Percentiles rank a stretch among this genome's conserved stretches.
Conservation (phyloP, 169 alveolate genomes). For the Plasmodium inui region DNA sequence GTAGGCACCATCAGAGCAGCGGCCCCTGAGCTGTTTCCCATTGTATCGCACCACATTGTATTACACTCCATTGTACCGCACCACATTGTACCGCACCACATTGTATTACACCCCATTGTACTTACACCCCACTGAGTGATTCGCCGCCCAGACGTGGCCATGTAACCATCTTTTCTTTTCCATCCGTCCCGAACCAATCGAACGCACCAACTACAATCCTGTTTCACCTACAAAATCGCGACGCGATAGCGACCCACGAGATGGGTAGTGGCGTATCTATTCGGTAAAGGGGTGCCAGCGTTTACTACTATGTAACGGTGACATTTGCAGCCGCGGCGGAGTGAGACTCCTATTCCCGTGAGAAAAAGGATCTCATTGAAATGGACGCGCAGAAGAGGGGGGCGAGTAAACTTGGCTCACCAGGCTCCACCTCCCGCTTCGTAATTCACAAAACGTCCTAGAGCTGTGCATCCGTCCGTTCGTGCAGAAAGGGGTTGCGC, state of each 20-base stretch:
- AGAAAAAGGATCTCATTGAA: background rate
- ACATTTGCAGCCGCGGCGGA: background rate
- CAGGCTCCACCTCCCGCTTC: background rate
- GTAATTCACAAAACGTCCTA: background rate
- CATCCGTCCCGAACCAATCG: background rate
- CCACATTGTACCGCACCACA: too few relatives aligned
- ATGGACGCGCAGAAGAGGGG: background rate
- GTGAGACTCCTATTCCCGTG: background rate
- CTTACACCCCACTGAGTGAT: background rate
- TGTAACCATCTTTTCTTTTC: background rate
- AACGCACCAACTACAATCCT: background rate
- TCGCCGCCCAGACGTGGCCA: background rate
- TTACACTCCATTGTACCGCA: too few relatives aligned
- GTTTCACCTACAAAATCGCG: background rate
- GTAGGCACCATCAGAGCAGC: background rate
- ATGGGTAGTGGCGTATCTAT: background rate
- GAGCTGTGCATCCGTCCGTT: background rate
- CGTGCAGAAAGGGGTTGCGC: background rate
- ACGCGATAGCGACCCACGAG: background rate
- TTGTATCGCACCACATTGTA: background rate
- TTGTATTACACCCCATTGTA: background rate
- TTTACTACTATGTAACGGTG: too few relatives aligned
- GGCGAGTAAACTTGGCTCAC: background rate
- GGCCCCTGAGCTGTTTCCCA: background rate
- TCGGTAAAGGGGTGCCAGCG: background rate